These are phyloP conservation scores for Leccinum laetum DNA, from an alignment of 1,284 basidiomycete genomes.

Conservation along the genomic window DNA sequence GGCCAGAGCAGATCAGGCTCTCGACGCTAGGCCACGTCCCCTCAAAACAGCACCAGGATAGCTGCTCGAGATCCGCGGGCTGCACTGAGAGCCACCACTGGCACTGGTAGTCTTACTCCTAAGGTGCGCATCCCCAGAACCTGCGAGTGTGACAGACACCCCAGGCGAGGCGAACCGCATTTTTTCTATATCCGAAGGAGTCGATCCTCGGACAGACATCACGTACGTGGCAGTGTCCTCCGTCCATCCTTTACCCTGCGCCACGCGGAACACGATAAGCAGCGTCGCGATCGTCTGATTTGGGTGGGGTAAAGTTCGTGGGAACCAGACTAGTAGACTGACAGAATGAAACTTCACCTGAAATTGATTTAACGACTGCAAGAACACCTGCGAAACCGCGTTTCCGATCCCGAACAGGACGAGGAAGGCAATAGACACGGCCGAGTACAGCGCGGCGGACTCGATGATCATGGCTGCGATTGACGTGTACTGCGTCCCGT, in stretches of 20 bases:
- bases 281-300: constrained; percentile 19
- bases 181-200: not conserved
- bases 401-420: constrained; percentile 14
- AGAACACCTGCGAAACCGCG: constrained; percentile 15
- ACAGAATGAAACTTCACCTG: constrained; percentile 14
- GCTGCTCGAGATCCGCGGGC: not conserved
- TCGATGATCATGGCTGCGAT: constrained; percentile 24
- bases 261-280: constrained; percentile 25
- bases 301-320: not conserved
- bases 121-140: not conserved
- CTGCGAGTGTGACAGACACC: constrained; percentile 2
- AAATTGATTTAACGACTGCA: constrained; percentile 19
- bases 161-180: constrained; percentile 4
- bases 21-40: not conserved
- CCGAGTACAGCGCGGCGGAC: constrained; percentile 24
- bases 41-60: not conserved
- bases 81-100: not conserved
- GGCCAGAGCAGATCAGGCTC: not conserved
- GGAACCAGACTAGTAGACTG: not conserved
- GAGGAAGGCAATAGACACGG: constrained; percentile 17
- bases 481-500: constrained; percentile 24
- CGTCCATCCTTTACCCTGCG: constrained; percentile 27
- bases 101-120: not conserved
- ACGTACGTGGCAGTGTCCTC: constrained; percentile 7
- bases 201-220: not conserved